These are phyloP conservation scores for Eimeria tenella DNA, from an alignment of 169 alveolate genomes.

Conservation along the genomic window DNA sequence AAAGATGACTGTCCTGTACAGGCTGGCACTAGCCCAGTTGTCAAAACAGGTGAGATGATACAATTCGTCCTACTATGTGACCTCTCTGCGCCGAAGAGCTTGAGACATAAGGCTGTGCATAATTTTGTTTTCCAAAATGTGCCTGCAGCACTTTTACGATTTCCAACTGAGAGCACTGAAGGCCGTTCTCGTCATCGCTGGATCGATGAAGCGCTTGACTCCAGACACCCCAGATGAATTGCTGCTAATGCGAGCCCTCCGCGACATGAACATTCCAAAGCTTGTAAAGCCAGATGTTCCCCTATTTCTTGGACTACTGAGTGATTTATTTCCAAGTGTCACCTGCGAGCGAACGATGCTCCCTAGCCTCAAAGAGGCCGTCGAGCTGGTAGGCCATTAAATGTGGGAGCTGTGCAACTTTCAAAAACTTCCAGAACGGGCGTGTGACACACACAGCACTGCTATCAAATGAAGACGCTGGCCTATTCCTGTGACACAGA, in stretches of 20 bases:
- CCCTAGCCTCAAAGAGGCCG: constrained; percentile 87
- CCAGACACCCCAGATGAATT: constrained; percentile 95
- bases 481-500: too few species aligned
- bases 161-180: constrained; percentile 98
- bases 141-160: constrained; percentile 93
- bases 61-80: neutral
- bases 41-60: constrained; percentile 90
- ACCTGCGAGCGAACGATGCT: constrained; percentile 91
- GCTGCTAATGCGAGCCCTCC: constrained; percentile 97
- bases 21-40: constrained; percentile 91
- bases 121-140: neutral
- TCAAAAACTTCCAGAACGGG: too few species aligned
- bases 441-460: too few species aligned
- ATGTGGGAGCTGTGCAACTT: too few species aligned
- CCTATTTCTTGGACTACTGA: constrained; percentile 94
- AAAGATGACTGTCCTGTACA: constrained; percentile 96
- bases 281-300: constrained; percentile 93
- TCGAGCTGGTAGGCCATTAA: constrained; percentile 50
- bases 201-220: constrained; percentile 95
- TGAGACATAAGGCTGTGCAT: neutral
- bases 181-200: constrained; percentile 97
- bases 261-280: constrained; percentile 98
- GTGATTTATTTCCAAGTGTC: constrained; percentile 96
- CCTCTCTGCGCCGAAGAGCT: neutral
- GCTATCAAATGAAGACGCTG: too few species aligned